Evolutionary conservation across 1,284 basidiomycete species (phyloP).

Genomic region (Phellinidium pouzarii): DNA sequence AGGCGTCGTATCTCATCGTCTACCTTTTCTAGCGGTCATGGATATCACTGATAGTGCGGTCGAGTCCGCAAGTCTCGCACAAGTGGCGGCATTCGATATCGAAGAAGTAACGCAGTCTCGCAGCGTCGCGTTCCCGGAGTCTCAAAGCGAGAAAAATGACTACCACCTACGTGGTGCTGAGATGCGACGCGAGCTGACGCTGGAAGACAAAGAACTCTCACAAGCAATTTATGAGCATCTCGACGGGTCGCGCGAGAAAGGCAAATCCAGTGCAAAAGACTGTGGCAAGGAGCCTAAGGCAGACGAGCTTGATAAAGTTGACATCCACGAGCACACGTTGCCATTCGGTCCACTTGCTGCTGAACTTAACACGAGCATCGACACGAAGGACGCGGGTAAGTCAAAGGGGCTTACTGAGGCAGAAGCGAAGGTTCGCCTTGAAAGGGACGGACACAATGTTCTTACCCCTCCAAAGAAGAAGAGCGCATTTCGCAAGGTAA

Average conservation of each 20-base stretch:
- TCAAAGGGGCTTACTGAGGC: slow-evolving; percentile 46
- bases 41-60: background rate
- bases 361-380: slow-evolving; percentile 42
- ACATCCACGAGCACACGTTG: slow-evolving; percentile 50
- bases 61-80: too few relatives aligned
- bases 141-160: slow-evolving; percentile 9
- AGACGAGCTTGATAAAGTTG: slow-evolving; percentile 34
- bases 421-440: slow-evolving; percentile 49
- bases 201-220: slow-evolving; percentile 60
- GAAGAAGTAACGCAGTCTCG: background rate
- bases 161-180: slow-evolving; percentile 45
- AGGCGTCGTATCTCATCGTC: background rate
- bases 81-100: background rate
- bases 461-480: slow-evolving; percentile 65
- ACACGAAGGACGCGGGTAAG: slow-evolving; percentile 43
- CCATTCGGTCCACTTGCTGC: slow-evolving; percentile 36
- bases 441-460: slow-evolving; percentile 50
- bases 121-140: background rate
- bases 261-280: slow-evolving; percentile 23
- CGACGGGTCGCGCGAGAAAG: slow-evolving; percentile 33
- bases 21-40: background rate
- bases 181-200: slow-evolving; percentile 56
- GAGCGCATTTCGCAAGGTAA: slow-evolving; percentile 55
- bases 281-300: slow-evolving; percentile 24
- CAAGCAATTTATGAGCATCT: slow-evolving; percentile 61